phyloP scores from a whole-genome alignment of 2,329 filamentous ascomycete species.

The Stachybotrys chartarum region DNA sequence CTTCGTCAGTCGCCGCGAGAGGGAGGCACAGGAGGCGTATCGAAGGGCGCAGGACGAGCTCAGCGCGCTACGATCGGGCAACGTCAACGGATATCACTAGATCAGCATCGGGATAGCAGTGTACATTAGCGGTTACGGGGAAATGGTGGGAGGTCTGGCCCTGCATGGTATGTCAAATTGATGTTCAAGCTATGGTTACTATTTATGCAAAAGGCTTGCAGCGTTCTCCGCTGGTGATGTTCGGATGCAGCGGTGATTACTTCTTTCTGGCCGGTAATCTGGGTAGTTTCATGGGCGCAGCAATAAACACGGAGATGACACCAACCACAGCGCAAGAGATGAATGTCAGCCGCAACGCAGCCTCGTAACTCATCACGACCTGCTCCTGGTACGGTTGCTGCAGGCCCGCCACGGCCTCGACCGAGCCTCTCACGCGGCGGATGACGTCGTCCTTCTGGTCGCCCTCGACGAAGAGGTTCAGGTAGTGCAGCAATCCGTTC shows the following conservation, averaged over 20 bases:
- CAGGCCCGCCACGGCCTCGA: conserved; percentile 43
- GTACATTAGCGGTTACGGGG: not conserved
- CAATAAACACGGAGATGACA: conserved; percentile 36
- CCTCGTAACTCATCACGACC: conserved; percentile 48
- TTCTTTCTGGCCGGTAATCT: conserved; percentile 36
- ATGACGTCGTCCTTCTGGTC: conserved; percentile 50
- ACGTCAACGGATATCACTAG: conserved; percentile 31
- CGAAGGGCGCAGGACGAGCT: conserved; percentile 71
- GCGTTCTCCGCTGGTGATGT: not conserved
- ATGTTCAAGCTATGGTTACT: not conserved
- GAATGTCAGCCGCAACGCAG: conserved; percentile 41
- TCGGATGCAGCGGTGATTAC: not conserved
- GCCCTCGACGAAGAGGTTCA: conserved; percentile 52
- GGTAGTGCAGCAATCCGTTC: conserved; percentile 56
- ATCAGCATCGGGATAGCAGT: not conserved
- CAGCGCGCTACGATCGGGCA: conserved; percentile 41
- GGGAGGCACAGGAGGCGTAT: conserved; percentile 86
- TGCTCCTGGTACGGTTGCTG: conserved; percentile 40
- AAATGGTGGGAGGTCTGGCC: not conserved
- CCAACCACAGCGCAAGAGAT: conserved; percentile 37
- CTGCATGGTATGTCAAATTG: not conserved
- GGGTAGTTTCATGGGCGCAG: conserved; percentile 47
- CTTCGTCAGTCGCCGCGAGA: conserved; percentile 72
- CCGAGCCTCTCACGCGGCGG: conserved; percentile 41
- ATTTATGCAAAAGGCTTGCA: not conserved